Evolutionary conservation across 2,329 filamentous ascomycete species (phyloP), one percentile per base, ranked within the genome.

Genomic region (Pestalotiopsis sp.): DNA sequence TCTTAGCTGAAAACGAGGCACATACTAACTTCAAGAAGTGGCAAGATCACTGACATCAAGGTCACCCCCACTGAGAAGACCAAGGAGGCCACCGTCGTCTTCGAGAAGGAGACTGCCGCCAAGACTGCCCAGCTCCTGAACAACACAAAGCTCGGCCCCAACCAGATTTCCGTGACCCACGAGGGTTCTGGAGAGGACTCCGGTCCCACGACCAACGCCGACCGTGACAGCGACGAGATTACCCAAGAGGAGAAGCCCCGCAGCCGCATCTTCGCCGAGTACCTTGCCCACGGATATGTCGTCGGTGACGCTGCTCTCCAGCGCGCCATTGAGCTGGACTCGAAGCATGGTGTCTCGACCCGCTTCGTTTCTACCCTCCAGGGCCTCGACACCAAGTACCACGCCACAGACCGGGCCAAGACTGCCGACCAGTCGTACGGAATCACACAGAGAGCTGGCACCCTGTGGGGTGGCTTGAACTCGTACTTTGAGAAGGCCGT

Each of bases 241-340:
- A 90, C 91, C 14, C 96, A 99, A 79, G 96, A 99, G 82, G 94
- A 98, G 86, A 99, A 99, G 88, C 96, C 96, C 17, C 92, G 95
- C 76, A 90, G 93, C 55, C 93, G 96, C 76, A 97, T 99, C 80
- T 82, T 98, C 64, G 96, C 96, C 72, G 96, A 99, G 84, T 98
- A 98, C 82, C 92, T 99, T 41, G 95, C 96, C 12, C 94, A 98
- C 76, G 96, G 96, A 74, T 99, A 99, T 83, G 88, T 91, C 52
- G 86, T 98, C 72, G 94, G 88, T 38, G 89, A 91, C 68, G 85
- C 81, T 36, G 93, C 93, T 64, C 91, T 97, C 74, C 88, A 96
- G 83, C 88, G 88, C 71, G 95, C 94, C 71, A 93, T 99, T 76
- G 89, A 93, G 38, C 90, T 98, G 65, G 96, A 99, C 85, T 85